Evolutionary conservation across 768 basidiomycete genomes (phyloP), one percentile per base, ranked within the genome.

Genomic region (Imleria badia): DNA sequence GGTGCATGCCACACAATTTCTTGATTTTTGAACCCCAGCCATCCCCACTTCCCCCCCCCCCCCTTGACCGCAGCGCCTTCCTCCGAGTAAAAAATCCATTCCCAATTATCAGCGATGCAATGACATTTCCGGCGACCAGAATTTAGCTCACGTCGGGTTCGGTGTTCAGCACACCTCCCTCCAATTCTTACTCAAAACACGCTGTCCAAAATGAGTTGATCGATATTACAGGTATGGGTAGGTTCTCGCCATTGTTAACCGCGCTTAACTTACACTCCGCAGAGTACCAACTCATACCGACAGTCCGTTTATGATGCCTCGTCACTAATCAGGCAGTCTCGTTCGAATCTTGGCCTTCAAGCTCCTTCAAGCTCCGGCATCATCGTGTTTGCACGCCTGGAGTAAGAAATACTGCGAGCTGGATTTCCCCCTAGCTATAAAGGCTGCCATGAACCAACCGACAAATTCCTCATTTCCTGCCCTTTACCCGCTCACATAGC

Each of bases 381-480:
- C 9, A 60, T 36, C 22, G 19, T 13, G 12, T 23, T 20, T 33
- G n/a, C 26, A 17, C 39, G n/a, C n/a, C 9, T 23, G 12, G 54
- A 34, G 26, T 10, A 6, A 26, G 35, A 45, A 61, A 29, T 4
- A 17, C 8, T 38, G 5, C 15, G 10, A 30, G 19, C 17, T 58
- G 45, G 23, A 33, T 33, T 12, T n/a, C n/a, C 17, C 39, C 42
- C 62, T n/a, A 20, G 48, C 40, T 62, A 57, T 66, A 62, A 62
- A 65, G 52, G 22, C 6, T 44, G 34, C 46, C 53, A 8, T 20
- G 12, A 6, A 9, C 15, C 39, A 45, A 19, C 51, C 45, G 52
- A 19, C 22, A 22, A 33, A 30, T 29, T 10, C 46, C 51, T n/a
- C 55, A 35, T 40, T 38, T 3, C 20, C 22, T 29, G 9, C 30